phyloP scores from a whole-genome alignment of 768 basidiomycete species.

The Kwoniella heveanensis region DNA sequence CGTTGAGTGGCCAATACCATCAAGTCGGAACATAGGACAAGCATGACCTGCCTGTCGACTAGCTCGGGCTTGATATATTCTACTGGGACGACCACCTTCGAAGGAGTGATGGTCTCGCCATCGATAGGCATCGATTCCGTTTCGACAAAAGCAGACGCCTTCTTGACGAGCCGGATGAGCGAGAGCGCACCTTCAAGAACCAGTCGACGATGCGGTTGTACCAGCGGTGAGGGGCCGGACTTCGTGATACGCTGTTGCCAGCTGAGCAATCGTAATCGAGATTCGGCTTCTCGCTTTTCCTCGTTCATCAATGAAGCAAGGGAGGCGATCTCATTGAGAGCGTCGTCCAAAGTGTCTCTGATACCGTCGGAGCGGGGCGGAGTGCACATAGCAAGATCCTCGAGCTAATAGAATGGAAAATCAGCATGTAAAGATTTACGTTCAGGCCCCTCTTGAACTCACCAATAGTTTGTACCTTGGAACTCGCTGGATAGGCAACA shows the following conservation, averaged over 20 bases:
- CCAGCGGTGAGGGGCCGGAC: constrained; percentile 92
- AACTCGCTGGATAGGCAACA: constrained; percentile 93
- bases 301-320: constrained; percentile 97
- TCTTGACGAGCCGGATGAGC: constrained; percentile 86
- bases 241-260: constrained; percentile 73
- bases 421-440: background rate
- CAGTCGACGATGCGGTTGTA: constrained; percentile 93
- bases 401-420: constrained; percentile 58
- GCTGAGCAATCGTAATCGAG: constrained; percentile 81
- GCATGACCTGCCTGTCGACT: constrained; percentile 58
- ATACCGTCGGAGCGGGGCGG: constrained; percentile 77
- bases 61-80: constrained; percentile 86
- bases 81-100: constrained; percentile 76
- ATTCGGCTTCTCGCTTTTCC: constrained; percentile 93
- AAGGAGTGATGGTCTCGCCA: constrained; percentile 56
- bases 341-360: constrained; percentile 75
- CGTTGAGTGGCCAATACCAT: constrained; percentile 88
- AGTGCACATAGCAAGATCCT: constrained; percentile 80
- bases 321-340: constrained; percentile 80
- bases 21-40: constrained; percentile 69
- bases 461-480: constrained; percentile 87
- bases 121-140: constrained; percentile 55
- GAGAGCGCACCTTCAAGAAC: constrained; percentile 88
- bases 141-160: constrained; percentile 77
- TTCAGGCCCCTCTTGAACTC: background rate